phyloP scores from a whole-genome alignment of 2,329 filamentous ascomycete genomes.

The Dendryphion nanum region DNA sequence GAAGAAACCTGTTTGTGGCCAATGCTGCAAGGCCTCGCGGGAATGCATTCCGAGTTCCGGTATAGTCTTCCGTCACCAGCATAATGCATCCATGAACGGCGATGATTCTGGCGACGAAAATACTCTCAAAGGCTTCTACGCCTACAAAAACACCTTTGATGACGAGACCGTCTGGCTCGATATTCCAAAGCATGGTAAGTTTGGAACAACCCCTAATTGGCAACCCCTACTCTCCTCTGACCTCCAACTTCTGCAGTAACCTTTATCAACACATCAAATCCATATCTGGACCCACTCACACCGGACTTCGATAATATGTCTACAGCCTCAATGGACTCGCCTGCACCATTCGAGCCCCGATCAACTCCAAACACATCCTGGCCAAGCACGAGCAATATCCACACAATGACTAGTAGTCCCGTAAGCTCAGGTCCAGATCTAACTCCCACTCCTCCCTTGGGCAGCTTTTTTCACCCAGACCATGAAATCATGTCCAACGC shows the following conservation, averaged over 20 bases:
- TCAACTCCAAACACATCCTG: conserved; percentile 19
- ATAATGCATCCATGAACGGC: conserved; percentile 68
- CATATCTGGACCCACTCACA: conserved; percentile 52
- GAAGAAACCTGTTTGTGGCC: conserved; percentile 59
- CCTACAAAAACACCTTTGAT: conserved; percentile 65
- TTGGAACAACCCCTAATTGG: not conserved
- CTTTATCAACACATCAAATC: conserved; percentile 62
- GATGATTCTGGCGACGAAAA: conserved; percentile 44
- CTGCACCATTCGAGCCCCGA: conserved; percentile 27
- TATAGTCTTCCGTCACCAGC: conserved; percentile 66
- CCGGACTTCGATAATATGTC: conserved; percentile 36
- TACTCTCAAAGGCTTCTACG: conserved; percentile 60
- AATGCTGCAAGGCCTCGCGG: conserved; percentile 60
- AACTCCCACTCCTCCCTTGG: conserved; percentile 44
- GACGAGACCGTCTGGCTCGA: conserved; percentile 62
- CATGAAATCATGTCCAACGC: conserved; percentile 26
- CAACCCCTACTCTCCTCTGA: not conserved
- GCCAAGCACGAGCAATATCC: conserved; percentile 23
- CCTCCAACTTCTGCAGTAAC: conserved; percentile 45
- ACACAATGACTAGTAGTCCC: conserved; percentile 29
- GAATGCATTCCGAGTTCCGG: conserved; percentile 62
- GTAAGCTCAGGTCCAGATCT: conserved; percentile 54
- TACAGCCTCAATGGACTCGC: conserved; percentile 30
- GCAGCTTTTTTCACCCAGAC: conserved; percentile 26
- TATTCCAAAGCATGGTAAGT: conserved; percentile 58